Percentiles rank a stretch among this genome's conserved stretches.
Conservation (phyloP, 1,284 basidiomycete species). For the Cryptococcus sp. region DNA sequence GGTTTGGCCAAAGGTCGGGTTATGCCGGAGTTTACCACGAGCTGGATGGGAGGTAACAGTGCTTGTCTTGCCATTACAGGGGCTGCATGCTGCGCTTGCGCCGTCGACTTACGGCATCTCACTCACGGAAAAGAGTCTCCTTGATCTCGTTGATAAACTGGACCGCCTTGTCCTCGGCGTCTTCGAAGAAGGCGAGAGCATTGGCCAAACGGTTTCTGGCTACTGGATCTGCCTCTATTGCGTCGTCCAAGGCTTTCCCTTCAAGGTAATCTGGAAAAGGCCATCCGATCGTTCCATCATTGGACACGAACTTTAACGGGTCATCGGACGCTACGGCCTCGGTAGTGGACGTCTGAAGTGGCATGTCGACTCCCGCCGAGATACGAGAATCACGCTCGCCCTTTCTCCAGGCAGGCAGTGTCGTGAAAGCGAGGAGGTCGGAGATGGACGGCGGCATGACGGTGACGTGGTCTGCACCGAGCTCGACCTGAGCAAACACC, state of each 20-base stretch:
- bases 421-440: slow-evolving; percentile 10
- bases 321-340: slow-evolving; percentile 4
- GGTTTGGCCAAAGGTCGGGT: no score
- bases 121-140: no score
- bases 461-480: slow-evolving; percentile 25
- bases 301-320: slow-evolving; percentile 5
- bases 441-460: slow-evolving; percentile 12
- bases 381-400: slow-evolving; percentile 9
- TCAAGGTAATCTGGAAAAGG: slow-evolving; percentile 15
- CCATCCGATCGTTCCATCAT: slow-evolving; percentile 1
- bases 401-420: slow-evolving; percentile 9
- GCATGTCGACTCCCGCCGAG: slow-evolving; percentile 4
- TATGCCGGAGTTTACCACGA: no score
- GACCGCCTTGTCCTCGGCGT: background rate
- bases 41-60: no score
- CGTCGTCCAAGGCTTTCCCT: slow-evolving; percentile 15
- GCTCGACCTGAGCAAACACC: slow-evolving; percentile 14
- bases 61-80: no score
- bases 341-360: slow-evolving; percentile 1
- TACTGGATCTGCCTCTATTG: slow-evolving; percentile 16
- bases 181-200: background rate
- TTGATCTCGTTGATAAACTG: no score
- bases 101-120: no score
- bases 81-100: no score
- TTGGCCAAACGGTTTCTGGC: background rate